These are phyloP conservation scores for Xylaria polymorpha DNA, from an alignment of 2,329 filamentous ascomycete genomes.

Conservation along the genomic window DNA sequence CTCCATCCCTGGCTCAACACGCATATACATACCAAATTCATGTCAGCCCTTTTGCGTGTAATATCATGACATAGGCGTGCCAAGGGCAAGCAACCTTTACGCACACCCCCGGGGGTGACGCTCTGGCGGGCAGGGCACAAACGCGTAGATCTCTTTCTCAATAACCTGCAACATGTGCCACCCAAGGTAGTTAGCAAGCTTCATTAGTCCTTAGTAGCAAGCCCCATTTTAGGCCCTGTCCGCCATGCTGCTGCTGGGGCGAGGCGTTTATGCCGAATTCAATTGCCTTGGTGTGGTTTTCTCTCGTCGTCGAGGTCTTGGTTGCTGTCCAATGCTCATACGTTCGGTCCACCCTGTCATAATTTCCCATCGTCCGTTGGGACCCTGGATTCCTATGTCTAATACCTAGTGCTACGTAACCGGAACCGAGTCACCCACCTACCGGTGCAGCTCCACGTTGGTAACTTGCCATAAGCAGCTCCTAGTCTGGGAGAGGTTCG, in stretches of 20 bases:
- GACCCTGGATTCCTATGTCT: constrained; percentile 30
- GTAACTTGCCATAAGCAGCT: constrained; percentile 27
- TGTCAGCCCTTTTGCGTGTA: constrained; percentile 20
- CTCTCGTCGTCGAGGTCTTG: constrained; percentile 27
- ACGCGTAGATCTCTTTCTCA: constrained; percentile 46
- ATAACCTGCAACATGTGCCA: constrained; percentile 43
- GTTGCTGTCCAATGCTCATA: constrained; percentile 32
- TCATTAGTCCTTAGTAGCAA: constrained; percentile 37
- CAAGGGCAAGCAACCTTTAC: constrained; percentile 16
- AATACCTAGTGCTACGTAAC: constrained; percentile 34
- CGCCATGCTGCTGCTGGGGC: constrained; percentile 40
- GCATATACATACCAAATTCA: constrained; percentile 19
- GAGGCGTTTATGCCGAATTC: constrained; percentile 42
- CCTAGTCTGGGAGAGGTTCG: constrained; percentile 33
- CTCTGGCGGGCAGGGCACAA: constrained; percentile 28
- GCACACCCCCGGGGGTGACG: constrained; percentile 33
- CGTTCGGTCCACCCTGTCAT: constrained; percentile 36
- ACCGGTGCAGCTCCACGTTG: constrained; percentile 29
- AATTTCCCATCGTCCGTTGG: constrained; percentile 40
- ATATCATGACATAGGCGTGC: constrained; percentile 32
- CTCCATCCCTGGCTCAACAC: constrained; percentile 11
- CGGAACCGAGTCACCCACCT: constrained; percentile 34
- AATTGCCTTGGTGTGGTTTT: constrained; percentile 28
- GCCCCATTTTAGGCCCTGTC: constrained; percentile 42
- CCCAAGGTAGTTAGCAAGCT: constrained; percentile 39